These are phyloP conservation scores for Aspergillus sergii DNA, from an alignment of 2,329 filamentous ascomycete genomes.

Conservation along the genomic window DNA sequence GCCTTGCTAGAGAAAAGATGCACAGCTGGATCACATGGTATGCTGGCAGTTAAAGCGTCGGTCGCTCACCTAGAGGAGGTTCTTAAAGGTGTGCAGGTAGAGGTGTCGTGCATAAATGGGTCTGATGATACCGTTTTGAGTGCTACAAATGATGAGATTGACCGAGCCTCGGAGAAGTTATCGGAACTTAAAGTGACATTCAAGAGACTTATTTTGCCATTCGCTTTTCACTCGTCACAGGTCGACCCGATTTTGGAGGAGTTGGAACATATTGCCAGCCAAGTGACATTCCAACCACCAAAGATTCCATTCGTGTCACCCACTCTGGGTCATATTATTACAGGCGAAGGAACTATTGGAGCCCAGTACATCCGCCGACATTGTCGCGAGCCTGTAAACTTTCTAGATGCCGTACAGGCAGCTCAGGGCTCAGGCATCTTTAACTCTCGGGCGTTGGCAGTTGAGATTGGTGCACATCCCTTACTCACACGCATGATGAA, in stretches of 20 bases:
- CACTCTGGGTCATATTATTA: conserved; percentile 45
- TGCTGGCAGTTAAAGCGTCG: conserved; percentile 46
- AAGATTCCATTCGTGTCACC: conserved; percentile 49
- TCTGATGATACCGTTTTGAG: conserved; percentile 12
- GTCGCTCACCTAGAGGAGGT: neutral
- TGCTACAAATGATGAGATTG: neutral
- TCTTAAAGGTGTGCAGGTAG: neutral
- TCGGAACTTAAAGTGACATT: neutral
- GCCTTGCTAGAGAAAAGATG: conserved; percentile 43
- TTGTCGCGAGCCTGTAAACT: conserved; percentile 1
- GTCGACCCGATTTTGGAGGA: conserved; percentile 1
- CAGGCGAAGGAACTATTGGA: conserved; percentile 25
- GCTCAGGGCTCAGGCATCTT: neutral
- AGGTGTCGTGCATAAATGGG: neutral
- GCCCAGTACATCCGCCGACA: neutral
- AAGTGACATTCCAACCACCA: conserved; percentile 40
- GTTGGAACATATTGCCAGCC: conserved; percentile 17
- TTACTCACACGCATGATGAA: conserved; percentile 49
- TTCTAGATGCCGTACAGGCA: conserved; percentile 35
- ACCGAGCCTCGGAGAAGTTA: neutral
- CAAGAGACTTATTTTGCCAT: neutral
- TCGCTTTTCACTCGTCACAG: conserved; percentile 33
- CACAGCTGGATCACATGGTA: conserved; percentile 42
- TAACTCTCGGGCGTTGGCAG: neutral
- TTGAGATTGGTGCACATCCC: conserved; percentile 47